Evolutionary conservation across 192 early-diverging fungal genomes (phyloP).

Genomic region (Diversispora epigaea): DNA sequence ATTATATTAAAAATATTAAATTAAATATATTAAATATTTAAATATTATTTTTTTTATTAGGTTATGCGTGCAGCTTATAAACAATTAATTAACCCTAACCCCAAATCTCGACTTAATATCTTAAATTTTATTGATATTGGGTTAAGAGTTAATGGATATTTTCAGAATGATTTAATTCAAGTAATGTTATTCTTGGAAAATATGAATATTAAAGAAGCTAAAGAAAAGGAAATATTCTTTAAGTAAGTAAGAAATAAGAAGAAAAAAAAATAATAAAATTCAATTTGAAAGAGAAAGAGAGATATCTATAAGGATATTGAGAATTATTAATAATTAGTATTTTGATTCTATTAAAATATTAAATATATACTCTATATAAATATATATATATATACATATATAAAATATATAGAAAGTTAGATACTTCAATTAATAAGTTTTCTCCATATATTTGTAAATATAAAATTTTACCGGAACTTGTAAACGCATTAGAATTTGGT

Average conservation of each 20-base stretch:
- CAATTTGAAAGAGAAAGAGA: too few species aligned
- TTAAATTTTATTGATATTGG: slow-evolving; percentile 71
- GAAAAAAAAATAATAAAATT: too few species aligned
- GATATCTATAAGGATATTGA: not conserved
- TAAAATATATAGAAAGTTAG: slow-evolving; percentile 60
- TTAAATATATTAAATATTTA: not conserved
- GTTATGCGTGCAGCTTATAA: slow-evolving; percentile 61
- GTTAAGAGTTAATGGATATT: slow-evolving; percentile 60
- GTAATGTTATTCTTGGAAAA: slow-evolving; percentile 88
- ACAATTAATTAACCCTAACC: slow-evolving; percentile 57
- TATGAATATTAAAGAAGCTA: slow-evolving; percentile 85
- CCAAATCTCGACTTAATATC: slow-evolving; percentile 62
- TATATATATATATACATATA: not conserved
- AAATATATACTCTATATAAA: not conserved
- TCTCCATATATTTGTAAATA: slow-evolving; percentile 82
- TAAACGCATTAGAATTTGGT: slow-evolving; percentile 80
- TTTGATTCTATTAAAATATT: not conserved
- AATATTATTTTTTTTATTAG: not conserved
- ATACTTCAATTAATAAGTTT: slow-evolving; percentile 69
- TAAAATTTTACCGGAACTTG: slow-evolving; percentile 91
- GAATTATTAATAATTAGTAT: not conserved
- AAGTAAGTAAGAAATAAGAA: slow-evolving; percentile 27
- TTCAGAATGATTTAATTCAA: slow-evolving; percentile 82
- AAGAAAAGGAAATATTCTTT: slow-evolving; percentile 83
- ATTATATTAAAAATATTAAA: not conserved